Base-by-base conservation (phyloP, 495 filamentous ascomycete species). In the Aspergillus panamensis region DNA sequence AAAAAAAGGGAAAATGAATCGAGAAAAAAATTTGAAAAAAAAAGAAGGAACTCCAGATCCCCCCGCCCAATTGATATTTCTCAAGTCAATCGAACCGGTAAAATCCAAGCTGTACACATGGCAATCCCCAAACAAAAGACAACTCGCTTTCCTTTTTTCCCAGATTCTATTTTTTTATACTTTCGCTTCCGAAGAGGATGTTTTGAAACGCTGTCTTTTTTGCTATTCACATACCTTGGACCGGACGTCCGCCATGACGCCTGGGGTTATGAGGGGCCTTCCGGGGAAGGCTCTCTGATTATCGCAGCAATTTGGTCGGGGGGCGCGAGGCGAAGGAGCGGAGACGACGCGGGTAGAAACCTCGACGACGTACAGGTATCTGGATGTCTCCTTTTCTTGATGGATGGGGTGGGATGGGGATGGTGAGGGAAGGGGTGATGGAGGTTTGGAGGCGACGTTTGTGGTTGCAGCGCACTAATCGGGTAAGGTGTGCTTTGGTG, bases 221-320 rank as follows among this genome's bases (percentile, higher is more conserved):
- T 39, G 35, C 35, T 39, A 20, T 5, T 5, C 42, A 66, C 69
- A 66, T 75, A 79, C 76, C 76, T 79, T 79, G 64, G 76, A 79
- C 74, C 76, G 76, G 69, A 79, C 69, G 70, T 79, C 76, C 62
- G 68, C 68, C 76, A 79, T 79, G 74, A 77, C 76, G 76, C 72
- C 76, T 77, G 74, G 66, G 62, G 64, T 68, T 74, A 64, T 68
- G 72, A 64, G 71, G 72, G 69, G 72, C 74, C 76, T 76, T 78
- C 74, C 76, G 69, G 66, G 73, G 76, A 76, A 79, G 76, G 76
- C 72, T 66, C 70, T 69, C 69, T 63, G 70, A 40, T 74, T 72
- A 76, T 76, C 73, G 69, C 71, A 62, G 61, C 72, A 68, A 68
- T 68, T 71, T 65, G 68, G 60, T 68, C 49, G 50, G 58, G 62